Evolutionary conservation across 106 monocot genomes (phyloP).

Genomic region (Dioscorea alata): DNA sequence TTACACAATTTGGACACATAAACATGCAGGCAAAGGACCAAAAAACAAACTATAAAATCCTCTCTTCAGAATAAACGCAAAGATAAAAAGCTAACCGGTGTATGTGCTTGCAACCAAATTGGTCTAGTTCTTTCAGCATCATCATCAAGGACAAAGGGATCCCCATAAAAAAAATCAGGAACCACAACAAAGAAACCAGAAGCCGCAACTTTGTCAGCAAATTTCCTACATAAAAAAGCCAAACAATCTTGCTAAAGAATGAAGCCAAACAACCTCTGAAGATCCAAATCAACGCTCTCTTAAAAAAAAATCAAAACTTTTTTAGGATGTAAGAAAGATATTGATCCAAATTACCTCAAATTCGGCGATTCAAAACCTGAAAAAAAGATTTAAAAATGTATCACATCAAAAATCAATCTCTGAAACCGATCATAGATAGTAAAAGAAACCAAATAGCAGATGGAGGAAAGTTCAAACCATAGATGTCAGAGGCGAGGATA

Average conservation of each 20-base stretch:
- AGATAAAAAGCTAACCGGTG: no score
- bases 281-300: no score
- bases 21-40: no score
- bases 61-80: no score
- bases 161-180: slow-evolving; percentile 71
- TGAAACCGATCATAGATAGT: background rate
- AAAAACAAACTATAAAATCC: no score
- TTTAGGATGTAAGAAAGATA: background rate
- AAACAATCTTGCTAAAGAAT: no score
- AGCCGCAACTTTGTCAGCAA: slow-evolving; percentile 60
- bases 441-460: background rate
- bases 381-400: background rate
- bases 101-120: no score
- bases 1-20: no score
- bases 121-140: no score
- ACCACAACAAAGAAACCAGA: slow-evolving; percentile 62
- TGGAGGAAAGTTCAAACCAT: slow-evolving; percentile 1
- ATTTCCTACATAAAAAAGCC: slow-evolving; percentile 15
- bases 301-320: background rate
- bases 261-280: no score
- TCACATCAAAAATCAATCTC: background rate
- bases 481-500: slow-evolving; percentile 23
- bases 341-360: slow-evolving; percentile 4
- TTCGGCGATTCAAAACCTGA: slow-evolving; percentile 29
- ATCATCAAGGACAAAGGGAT: slow-evolving; percentile 15